These are phyloP conservation scores for Macrophomina tecta DNA, from an alignment of 2,329 filamentous ascomycete genomes.

Conservation along the genomic window DNA sequence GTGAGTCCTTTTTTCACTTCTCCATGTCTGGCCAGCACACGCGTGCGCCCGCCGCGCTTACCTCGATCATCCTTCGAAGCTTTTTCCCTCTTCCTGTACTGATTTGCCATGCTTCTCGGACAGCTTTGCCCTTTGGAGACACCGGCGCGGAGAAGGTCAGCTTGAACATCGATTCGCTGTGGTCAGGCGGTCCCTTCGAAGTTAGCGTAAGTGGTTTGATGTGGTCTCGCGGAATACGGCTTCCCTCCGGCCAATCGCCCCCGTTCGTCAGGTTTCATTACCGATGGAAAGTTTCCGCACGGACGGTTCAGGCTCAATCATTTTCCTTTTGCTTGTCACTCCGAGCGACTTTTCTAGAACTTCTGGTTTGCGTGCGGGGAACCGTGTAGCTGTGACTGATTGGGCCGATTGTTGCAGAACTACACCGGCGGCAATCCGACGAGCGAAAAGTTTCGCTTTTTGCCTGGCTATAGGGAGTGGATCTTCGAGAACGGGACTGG, in stretches of 20 bases:
- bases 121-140: constrained; percentile 52
- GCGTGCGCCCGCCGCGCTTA: no score
- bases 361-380: not conserved
- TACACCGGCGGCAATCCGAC: constrained; percentile 58
- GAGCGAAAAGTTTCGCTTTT: constrained; percentile 39
- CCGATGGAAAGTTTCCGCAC: not conserved
- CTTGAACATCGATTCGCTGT: constrained; percentile 58
- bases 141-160: constrained; percentile 52
- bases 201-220: constrained; percentile 37
- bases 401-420: constrained; percentile 33
- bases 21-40: no score
- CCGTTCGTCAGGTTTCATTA: not conserved
- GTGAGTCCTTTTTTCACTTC: constrained; percentile 34
- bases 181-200: constrained; percentile 59
- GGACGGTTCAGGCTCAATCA: not conserved
- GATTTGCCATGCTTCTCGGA: not conserved
- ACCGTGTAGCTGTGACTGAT: not conserved
- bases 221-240: no score
- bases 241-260: not conserved
- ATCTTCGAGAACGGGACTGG: constrained; percentile 55
- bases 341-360: not conserved
- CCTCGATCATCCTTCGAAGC: no score
- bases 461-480: constrained; percentile 52
- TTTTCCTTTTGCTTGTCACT: not conserved
- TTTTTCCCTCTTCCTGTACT: no score